Conservation (phyloP, 2,329 filamentous ascomycete genomes). For the Alternaria brassicicola region DNA sequence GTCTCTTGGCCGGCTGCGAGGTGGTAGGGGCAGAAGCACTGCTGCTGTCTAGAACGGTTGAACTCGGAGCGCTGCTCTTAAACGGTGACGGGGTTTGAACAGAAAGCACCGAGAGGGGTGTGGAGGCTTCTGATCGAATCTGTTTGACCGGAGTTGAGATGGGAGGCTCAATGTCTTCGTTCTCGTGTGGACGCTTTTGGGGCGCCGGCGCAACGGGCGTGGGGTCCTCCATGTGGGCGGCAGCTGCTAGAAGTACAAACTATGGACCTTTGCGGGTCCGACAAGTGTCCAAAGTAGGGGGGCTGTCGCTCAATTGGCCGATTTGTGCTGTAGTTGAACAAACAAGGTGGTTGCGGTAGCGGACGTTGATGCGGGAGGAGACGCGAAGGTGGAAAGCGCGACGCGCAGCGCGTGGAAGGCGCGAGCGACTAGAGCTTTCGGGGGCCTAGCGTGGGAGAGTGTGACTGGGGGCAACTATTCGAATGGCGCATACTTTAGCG, state of each 20-base stretch:
- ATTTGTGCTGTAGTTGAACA: conserved; percentile 10
- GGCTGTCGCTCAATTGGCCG: not conserved
- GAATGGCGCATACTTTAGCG: conserved; percentile 6
- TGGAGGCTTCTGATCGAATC: conserved; percentile 36
- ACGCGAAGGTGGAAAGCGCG: conserved; percentile 34
- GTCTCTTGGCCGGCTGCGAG: conserved; percentile 49
- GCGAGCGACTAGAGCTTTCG: conserved; percentile 18
- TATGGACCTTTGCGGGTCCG: not conserved
- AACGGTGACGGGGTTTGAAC: conserved; percentile 42
- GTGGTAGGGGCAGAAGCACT: conserved; percentile 6
- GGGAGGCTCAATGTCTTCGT: conserved; percentile 33
- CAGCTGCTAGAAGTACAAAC: not conserved
- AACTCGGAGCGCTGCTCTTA: conserved; percentile 17
- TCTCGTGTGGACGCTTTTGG: conserved; percentile 45
- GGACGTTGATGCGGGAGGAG: conserved; percentile 18
- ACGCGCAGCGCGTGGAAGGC: conserved; percentile 32
- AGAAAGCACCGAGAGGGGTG: conserved; percentile 42
- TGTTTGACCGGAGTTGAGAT: conserved; percentile 38
- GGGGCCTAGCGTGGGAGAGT: not conserved
- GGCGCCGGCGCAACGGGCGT: conserved; percentile 21
- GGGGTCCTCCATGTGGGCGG: conserved; percentile 38
- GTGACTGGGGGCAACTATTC: not conserved
- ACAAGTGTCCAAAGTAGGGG: not conserved
- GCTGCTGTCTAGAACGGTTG: conserved; percentile 23
- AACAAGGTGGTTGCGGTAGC: conserved; percentile 13